Evolutionary conservation across 1,284 basidiomycete genomes (phyloP).

Genomic region (Marasmius fiardii): DNA sequence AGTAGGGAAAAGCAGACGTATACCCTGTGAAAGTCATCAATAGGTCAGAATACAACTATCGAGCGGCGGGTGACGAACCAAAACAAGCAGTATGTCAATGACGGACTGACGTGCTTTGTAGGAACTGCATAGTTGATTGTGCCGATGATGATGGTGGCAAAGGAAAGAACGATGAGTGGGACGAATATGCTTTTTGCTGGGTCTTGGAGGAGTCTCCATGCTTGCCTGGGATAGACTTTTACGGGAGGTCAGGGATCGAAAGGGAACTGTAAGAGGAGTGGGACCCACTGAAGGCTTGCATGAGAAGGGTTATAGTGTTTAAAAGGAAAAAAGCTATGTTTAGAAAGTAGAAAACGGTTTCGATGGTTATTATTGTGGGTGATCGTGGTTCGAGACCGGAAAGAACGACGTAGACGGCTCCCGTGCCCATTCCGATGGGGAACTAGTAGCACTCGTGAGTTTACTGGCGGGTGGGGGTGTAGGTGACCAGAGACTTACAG

Average conservation of each 20-base stretch:
- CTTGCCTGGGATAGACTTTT: constrained; percentile 45
- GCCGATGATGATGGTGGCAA: constrained; percentile 49
- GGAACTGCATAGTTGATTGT: constrained; percentile 45
- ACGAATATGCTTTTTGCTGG: constrained; percentile 45
- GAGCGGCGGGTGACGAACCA: constrained; percentile 29
- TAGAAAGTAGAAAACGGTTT: constrained; percentile 44
- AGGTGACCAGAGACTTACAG: constrained; percentile 29
- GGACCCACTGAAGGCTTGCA: constrained; percentile 39
- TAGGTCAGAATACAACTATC: not conserved
- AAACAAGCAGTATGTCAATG: constrained; percentile 38
- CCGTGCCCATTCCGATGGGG: constrained; percentile 48
- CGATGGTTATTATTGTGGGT: constrained; percentile 28
- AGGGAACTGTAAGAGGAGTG: no score
- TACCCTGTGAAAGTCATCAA: no score
- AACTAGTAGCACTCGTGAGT: constrained; percentile 31
- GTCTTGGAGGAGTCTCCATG: constrained; percentile 38
- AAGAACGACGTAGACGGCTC: constrained; percentile 45
- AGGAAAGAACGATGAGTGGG: constrained; percentile 43
- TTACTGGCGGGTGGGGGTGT: no score
- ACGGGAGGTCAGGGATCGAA: not conserved
- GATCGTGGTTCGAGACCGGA: constrained; percentile 37
- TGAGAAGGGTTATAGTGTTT: constrained; percentile 36
- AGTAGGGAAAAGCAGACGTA: constrained; percentile 37
- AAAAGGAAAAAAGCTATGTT: constrained; percentile 42
- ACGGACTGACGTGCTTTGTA: constrained; percentile 28